Evolutionary conservation across 805 yeast species (phyloP).

Genomic region (Hemisphaericaspora nanyangensis): DNA sequence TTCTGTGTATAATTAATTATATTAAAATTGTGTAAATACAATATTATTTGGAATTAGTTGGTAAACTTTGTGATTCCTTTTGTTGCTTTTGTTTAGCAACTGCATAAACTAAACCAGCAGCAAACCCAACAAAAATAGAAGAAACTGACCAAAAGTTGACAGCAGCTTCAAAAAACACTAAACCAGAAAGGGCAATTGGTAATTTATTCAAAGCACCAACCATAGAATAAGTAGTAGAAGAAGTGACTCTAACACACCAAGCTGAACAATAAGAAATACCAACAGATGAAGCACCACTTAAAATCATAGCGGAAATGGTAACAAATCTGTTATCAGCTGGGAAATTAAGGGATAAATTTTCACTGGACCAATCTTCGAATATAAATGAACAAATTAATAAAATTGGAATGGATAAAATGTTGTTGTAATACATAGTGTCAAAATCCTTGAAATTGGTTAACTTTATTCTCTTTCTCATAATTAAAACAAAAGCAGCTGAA

Average conservation of each 20-base stretch:
- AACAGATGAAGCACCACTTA: constrained; percentile 91
- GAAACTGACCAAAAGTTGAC: constrained; percentile 88
- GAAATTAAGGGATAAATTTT: constrained; percentile 72
- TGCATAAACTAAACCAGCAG: constrained; percentile 94
- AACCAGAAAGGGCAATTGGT: constrained; percentile 94
- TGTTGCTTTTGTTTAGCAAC: constrained; percentile 91
- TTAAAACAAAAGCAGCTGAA: constrained; percentile 87
- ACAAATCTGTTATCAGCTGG: constrained; percentile 66
- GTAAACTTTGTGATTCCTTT: constrained; percentile 38
- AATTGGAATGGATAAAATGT: constrained; percentile 88
- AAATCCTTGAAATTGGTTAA: constrained; percentile 94
- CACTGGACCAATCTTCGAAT: constrained; percentile 91
- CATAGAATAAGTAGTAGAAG: constrained; percentile 98
- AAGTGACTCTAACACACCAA: constrained; percentile 99
- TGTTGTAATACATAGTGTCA: constrained; percentile 98
- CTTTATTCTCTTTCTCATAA: constrained; percentile 97
- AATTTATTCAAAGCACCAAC: constrained; percentile 98
- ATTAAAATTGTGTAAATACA: no score
- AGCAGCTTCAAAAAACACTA: constrained; percentile 91
- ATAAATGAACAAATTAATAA: constrained; percentile 69
- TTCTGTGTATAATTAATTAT: no score
- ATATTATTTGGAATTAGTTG: no score
- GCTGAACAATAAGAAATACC: constrained; percentile 99
- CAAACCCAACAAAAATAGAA: constrained; percentile 89
- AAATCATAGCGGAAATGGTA: constrained; percentile 75